These are phyloP conservation scores for Nematodospora valgi DNA, from an alignment of 805 yeast genomes.

Conservation along the genomic window DNA sequence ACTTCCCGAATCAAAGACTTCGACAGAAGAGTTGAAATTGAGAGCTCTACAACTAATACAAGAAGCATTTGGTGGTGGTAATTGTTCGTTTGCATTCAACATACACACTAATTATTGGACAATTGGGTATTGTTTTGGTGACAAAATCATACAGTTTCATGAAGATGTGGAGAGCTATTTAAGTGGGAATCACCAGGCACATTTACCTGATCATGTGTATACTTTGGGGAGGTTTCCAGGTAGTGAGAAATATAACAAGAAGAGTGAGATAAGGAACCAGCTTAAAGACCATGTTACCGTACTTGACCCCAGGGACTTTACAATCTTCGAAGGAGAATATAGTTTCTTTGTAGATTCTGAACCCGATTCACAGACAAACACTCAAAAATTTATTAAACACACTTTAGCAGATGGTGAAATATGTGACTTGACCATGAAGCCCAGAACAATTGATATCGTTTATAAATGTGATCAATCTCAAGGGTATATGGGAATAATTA, in stretches of 20 bases:
- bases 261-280: constrained; percentile 18
- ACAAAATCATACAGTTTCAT: constrained; percentile 49
- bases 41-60: constrained; percentile 16
- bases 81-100: constrained; percentile 23
- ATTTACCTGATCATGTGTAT: constrained; percentile 28
- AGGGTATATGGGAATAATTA: constrained; percentile 21
- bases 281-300: constrained; percentile 15
- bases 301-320: constrained; percentile 21
- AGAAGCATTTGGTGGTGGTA: constrained; percentile 15
- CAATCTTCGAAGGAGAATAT: constrained; percentile 25
- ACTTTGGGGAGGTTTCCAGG: constrained; percentile 36
- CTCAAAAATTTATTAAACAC: constrained; percentile 36
- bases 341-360: constrained; percentile 19
- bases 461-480: constrained; percentile 49
- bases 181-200: constrained; percentile 28
- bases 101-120: constrained; percentile 50
- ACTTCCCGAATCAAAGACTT: constrained; percentile 1
- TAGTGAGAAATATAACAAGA: constrained; percentile 11
- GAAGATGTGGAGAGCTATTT: constrained; percentile 21
- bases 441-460: constrained; percentile 52
- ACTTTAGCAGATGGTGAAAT: constrained; percentile 43
- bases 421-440: constrained; percentile 57
- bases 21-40: constrained; percentile 12
- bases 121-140: constrained; percentile 48
- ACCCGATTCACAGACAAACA: constrained; percentile 9